Evolutionary conservation across 345 rosid genomes (phyloP).

Genomic region (Eutrema yunnanense): DNA sequence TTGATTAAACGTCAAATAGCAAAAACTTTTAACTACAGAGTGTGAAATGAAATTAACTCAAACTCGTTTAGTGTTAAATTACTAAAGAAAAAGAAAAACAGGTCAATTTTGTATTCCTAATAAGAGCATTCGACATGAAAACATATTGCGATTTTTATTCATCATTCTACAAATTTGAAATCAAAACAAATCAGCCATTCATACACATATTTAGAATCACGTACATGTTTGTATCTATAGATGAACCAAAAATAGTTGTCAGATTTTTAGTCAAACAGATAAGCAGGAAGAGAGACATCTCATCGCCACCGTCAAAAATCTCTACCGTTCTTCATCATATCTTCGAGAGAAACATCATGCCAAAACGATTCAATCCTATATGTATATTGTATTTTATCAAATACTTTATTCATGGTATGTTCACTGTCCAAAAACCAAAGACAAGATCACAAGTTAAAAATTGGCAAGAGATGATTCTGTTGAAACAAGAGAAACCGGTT

Average conservation of each 20-base stretch:
- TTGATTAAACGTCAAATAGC: too few relatives aligned
- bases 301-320: background rate
- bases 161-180: background rate
- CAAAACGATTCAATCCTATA: background rate
- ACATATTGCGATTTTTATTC: background rate
- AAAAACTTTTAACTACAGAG: too few relatives aligned
- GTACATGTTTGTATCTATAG: background rate
- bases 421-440: conserved; percentile 19
- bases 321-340: background rate
- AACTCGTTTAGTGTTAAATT: too few relatives aligned
- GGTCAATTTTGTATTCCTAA: too few relatives aligned
- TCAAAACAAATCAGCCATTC: background rate
- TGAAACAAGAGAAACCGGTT: background rate
- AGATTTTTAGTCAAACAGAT: background rate
- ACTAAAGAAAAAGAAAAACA: too few relatives aligned
- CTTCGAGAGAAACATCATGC: conserved; percentile 6
- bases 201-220: background rate
- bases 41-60: too few relatives aligned
- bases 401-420: conserved; percentile 18
- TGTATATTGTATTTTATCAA: background rate
- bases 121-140: too few relatives aligned
- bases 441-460: conserved; percentile 9
- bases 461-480: background rate
- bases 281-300: background rate
- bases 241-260: conserved; percentile 9